Percentiles rank a stretch among this genome's conserved stretches.
Conservation (phyloP, 495 filamentous ascomycete genomes). For the Penicillium cosmopolitanum region DNA sequence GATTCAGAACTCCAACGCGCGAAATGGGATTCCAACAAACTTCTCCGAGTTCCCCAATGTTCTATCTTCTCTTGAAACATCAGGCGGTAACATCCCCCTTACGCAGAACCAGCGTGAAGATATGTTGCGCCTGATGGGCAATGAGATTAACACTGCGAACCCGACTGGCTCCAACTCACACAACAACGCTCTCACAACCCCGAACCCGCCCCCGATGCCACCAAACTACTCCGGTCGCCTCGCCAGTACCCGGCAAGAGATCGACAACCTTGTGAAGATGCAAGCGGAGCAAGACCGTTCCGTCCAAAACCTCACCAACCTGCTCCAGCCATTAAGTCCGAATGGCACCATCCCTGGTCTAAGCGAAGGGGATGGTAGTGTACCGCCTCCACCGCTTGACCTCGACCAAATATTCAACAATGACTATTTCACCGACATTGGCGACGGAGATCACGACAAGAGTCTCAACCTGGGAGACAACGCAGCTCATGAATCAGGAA, state of each 20-base stretch:
- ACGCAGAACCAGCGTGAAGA: slow-evolving; percentile 76
- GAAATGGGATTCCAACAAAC: slow-evolving; percentile 49
- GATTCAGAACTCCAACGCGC: slow-evolving; percentile 79
- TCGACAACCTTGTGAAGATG: slow-evolving; percentile 73
- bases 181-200: slow-evolving; percentile 63
- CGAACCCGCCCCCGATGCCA: slow-evolving; percentile 62
- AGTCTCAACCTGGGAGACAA: slow-evolving; percentile 27
- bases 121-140: slow-evolving; percentile 80
- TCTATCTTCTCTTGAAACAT: slow-evolving; percentile 69
- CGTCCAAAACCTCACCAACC: slow-evolving; percentile 68
- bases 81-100: slow-evolving; percentile 65
- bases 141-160: slow-evolving; percentile 41
- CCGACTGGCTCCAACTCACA: slow-evolving; percentile 30
- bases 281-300: slow-evolving; percentile 72
- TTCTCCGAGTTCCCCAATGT: slow-evolving; percentile 73
- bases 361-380: slow-evolving; percentile 46
- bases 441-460: slow-evolving; percentile 35
- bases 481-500: slow-evolving; percentile 19
- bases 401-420: slow-evolving; percentile 72
- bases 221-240: slow-evolving; percentile 55
- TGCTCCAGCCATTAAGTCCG: slow-evolving; percentile 78
- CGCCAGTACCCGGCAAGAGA: slow-evolving; percentile 66
- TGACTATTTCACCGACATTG: slow-evolving; percentile 60
- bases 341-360: slow-evolving; percentile 80
- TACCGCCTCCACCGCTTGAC: slow-evolving; percentile 54